Base-by-base conservation (phyloP, 2,329 filamentous ascomycete genomes). In the Colletotrichum viniferum region DNA sequence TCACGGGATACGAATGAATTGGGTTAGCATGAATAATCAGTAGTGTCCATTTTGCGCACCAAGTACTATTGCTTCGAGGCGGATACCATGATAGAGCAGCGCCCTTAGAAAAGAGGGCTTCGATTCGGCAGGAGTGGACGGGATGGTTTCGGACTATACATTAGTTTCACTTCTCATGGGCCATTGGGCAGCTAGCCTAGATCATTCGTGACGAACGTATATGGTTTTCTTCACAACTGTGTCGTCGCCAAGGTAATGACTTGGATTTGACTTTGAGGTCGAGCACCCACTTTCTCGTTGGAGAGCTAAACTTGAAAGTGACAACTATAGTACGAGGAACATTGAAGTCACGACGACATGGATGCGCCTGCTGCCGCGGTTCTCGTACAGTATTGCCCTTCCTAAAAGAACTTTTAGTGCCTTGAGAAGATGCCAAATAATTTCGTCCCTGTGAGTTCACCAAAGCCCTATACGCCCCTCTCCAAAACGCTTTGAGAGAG, bases 61-160 rank as follows among this genome's bases (percentile, higher is more conserved):
- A 36, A 64, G 70, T 61, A 69, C 24, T 38, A 69, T 48, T 74
- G 73, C 69, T 73, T 76, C 70, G 48, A 73, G 69, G 69, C 69
- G 70, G 63, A 75, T 73, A 73, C 58, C 70, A 76, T 76, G 56
- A 76, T 76, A 76, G 69, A 73, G 69, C 68, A 62, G 69, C 30
- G 58, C 68, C 69, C 24, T 71, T 72, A 67, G 18, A 67, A 58
- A 34, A 55, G 61, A 67, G 62, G 55, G 69, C 71, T 63, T 66
- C 28, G 32, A 34, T 71, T 66, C 21, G 68, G 48, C 36, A 55
- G 21, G n/a, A 32, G n/a, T 60, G 43, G 52, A 32, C 30, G n/a
- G 34, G 38, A 32, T 30, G n/a, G 10, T 61, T 55, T 48, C 63
- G 43, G 48, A 65, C 43, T 52, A 71, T 36, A 71, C 26, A 60